phyloP scores from a whole-genome alignment of 768 basidiomycete species.

The Pulveroboletus sp. region DNA sequence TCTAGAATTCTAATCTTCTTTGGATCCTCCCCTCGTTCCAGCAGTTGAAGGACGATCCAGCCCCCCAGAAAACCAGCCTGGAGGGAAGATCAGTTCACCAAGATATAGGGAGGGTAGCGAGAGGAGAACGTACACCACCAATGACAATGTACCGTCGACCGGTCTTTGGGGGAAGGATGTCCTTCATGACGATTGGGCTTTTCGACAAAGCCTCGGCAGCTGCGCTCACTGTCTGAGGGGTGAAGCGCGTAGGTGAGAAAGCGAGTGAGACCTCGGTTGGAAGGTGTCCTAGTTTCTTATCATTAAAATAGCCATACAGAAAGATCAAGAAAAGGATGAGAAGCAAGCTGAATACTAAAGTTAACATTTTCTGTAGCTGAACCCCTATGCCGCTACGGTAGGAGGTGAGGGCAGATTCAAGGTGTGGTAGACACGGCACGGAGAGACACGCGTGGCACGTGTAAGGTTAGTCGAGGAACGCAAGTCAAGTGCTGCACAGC shows the following conservation, averaged over 20 bases:
- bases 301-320: constrained; percentile 49
- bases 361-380: constrained; percentile 16
- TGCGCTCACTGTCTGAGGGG: constrained; percentile 37
- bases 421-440: neutral
- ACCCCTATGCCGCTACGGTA: neutral
- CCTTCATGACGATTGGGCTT: constrained; percentile 33
- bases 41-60: constrained; percentile 67
- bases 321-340: constrained; percentile 3
- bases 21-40: constrained; percentile 69
- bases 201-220: constrained; percentile 36
- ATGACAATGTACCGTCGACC: constrained; percentile 72
- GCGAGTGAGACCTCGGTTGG: constrained; percentile 41
- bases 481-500: no score
- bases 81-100: neutral
- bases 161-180: constrained; percentile 60
- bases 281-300: constrained; percentile 45
- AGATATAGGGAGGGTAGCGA: neutral
- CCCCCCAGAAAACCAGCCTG: constrained; percentile 75
- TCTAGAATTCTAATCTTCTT: constrained; percentile 62
- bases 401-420: neutral
- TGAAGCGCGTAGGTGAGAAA: constrained; percentile 51
- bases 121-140: constrained; percentile 53
- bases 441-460: neutral
- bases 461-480: no score
- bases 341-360: constrained; percentile 5